Conservation (phyloP, 306 rosid species). For the Rosa multiflora region DNA sequence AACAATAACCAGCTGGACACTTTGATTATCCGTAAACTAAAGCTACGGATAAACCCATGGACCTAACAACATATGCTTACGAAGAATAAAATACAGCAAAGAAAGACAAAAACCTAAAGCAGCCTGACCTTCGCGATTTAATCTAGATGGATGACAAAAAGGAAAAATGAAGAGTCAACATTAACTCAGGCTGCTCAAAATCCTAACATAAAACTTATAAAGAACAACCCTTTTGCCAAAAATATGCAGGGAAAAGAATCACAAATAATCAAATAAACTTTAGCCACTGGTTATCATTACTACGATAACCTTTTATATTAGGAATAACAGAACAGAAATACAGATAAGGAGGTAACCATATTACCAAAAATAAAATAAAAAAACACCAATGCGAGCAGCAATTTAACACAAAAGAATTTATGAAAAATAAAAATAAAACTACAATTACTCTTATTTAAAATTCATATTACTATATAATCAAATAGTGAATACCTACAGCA, state of each 20-base stretch:
- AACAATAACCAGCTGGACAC: background rate
- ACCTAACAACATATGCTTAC: background rate
- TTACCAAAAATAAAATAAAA: background rate
- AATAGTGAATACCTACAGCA: background rate
- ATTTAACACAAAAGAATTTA: background rate
- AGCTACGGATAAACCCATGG: background rate
- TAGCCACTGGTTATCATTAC: background rate
- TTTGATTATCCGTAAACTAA: background rate
- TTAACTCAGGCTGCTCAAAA: background rate
- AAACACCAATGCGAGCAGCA: background rate
- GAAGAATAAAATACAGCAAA: background rate
- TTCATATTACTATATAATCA: background rate
- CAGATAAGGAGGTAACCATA: background rate
- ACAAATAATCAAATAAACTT: slow-evolving; percentile 3
- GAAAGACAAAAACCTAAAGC: background rate
- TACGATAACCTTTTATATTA: background rate
- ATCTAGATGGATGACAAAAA: background rate
- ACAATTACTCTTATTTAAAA: background rate
- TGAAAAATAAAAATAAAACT: background rate
- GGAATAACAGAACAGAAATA: background rate
- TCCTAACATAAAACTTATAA: background rate
- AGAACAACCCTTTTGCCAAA: background rate
- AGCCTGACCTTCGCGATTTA: background rate
- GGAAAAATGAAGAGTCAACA: background rate
- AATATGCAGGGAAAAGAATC: background rate